Evolutionary conservation across 1,139 yeast species (phyloP).

Genomic region (Trichomonascaceae sp.): DNA sequence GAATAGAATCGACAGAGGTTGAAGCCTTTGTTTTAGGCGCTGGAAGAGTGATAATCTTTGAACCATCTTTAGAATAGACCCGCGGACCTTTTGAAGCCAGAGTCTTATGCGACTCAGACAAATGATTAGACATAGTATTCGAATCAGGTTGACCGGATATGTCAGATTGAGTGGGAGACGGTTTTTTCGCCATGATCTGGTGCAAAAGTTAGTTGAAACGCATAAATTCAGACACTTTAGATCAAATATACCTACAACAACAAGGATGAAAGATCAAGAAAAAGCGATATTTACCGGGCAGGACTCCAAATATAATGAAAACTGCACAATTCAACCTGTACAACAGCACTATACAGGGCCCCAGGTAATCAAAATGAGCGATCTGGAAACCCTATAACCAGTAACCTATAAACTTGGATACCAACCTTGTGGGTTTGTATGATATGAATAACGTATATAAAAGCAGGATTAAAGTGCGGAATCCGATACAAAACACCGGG

Average conservation of each 20-base stretch:
- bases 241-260: neutral
- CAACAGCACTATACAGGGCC: neutral
- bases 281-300: neutral
- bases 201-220: neutral
- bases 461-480: neutral
- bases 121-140: neutral
- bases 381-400: neutral
- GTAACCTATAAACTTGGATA: neutral
- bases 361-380: neutral
- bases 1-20: neutral
- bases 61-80: conserved; percentile 7
- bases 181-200: neutral
- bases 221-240: neutral
- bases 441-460: neutral
- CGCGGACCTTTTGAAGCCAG: conserved; percentile 1
- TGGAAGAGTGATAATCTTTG: conserved; percentile 7
- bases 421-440: neutral
- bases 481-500: neutral
- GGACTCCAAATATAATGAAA: neutral
- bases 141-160: neutral
- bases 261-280: neutral
- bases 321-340: neutral
- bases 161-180: neutral
- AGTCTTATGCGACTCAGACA: neutral
- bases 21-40: neutral